Percentiles rank a stretch among this genome's conserved stretches.
These are phyloP conservation scores for Trametes elegans DNA, from an alignment of 768 basidiomycete species.

Conservation along the genomic window DNA sequence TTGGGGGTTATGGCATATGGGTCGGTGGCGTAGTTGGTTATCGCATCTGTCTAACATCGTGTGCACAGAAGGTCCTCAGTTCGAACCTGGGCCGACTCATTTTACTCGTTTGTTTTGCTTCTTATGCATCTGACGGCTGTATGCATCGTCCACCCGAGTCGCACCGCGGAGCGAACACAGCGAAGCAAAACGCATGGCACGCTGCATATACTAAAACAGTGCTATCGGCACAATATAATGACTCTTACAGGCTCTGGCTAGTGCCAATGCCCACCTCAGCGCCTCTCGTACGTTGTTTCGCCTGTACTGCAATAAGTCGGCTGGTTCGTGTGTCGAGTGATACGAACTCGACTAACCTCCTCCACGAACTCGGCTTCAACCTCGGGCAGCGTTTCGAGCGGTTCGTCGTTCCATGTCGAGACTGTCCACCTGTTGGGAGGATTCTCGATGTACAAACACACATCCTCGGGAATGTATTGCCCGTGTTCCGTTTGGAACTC, in stretches of 20 bases:
- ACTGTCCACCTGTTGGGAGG: constrained; percentile 73
- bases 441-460: constrained; percentile 76
- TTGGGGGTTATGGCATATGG: constrained; percentile 14
- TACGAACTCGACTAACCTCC: constrained; percentile 39
- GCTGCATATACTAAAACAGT: background rate
- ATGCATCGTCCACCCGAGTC: no score
- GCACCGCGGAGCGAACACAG: no score
- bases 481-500: constrained; percentile 76
- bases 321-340: background rate
- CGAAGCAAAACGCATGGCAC: background rate
- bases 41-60: constrained; percentile 83
- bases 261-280: constrained; percentile 7
- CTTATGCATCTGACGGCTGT: background rate
- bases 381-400: constrained; percentile 56
- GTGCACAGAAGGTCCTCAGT: constrained; percentile 76
- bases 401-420: constrained; percentile 53
- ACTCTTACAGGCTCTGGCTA: constrained; percentile 23
- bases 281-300: constrained; percentile 22
- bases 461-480: constrained; percentile 70
- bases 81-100: constrained; percentile 55
- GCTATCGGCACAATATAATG: no score
- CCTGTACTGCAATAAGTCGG: constrained; percentile 24
- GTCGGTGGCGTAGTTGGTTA: constrained; percentile 79
- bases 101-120: background rate
- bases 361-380: constrained; percentile 58